Conservation (phyloP, 805 yeast species). For the Ogataea allantospora region DNA sequence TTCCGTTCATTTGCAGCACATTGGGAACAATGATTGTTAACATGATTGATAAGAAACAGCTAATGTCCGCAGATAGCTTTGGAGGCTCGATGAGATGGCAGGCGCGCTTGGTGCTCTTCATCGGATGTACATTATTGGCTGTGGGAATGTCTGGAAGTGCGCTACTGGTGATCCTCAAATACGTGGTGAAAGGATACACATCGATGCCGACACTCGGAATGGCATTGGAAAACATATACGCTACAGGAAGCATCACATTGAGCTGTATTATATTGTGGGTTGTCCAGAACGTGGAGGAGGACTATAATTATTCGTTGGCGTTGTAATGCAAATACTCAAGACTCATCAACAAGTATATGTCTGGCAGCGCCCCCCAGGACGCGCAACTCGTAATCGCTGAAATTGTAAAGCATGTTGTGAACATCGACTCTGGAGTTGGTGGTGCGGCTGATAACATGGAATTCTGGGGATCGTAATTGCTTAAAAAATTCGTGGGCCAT, state of each 20-base stretch:
- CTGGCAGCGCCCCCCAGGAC: slow-evolving; percentile 28
- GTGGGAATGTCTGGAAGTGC: slow-evolving; percentile 13
- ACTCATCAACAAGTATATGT: slow-evolving; percentile 25
- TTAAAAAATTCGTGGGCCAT: slow-evolving; percentile 88
- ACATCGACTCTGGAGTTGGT: slow-evolving; percentile 36
- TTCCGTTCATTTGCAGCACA: slow-evolving; percentile 85
- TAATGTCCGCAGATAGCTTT: slow-evolving; percentile 32
- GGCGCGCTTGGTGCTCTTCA: slow-evolving; percentile 83
- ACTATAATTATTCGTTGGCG: slow-evolving; percentile 88
- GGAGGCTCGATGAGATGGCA: slow-evolving; percentile 76
- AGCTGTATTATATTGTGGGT: slow-evolving; percentile 91
- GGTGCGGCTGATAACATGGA: slow-evolving; percentile 35
- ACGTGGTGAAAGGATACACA: slow-evolving; percentile 68
- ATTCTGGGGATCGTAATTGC: slow-evolving; percentile 64
- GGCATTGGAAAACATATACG: slow-evolving; percentile 87
- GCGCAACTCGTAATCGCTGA: slow-evolving; percentile 61
- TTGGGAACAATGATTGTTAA: slow-evolving; percentile 85
- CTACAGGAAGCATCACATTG: slow-evolving; percentile 76
- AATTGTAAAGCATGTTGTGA: slow-evolving; percentile 55
- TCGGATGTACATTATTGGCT: slow-evolving; percentile 90
- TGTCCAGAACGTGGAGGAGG: slow-evolving; percentile 94
- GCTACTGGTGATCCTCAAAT: slow-evolving; percentile 62
- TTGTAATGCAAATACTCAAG: slow-evolving; percentile 18
- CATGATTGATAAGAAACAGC: slow-evolving; percentile 62
- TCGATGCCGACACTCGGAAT: slow-evolving; percentile 87